phyloP scores from a whole-genome alignment of 2,329 filamentous ascomycete species.

The Colletotrichum simmondsii region DNA sequence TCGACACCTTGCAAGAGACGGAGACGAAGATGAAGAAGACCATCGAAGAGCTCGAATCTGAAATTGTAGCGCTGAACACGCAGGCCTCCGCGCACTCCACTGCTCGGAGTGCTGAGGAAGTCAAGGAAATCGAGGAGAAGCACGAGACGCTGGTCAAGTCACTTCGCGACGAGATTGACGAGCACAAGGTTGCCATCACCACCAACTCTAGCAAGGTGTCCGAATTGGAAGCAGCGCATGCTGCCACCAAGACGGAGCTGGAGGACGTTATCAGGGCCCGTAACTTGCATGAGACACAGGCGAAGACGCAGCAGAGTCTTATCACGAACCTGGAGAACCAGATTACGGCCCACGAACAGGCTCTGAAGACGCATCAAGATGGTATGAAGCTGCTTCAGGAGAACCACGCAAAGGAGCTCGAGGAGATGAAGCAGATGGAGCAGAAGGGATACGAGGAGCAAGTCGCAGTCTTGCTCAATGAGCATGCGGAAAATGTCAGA shows the following conservation, averaged over 20 bases:
- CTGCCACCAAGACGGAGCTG: conserved; percentile 73
- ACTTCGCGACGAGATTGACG: conserved; percentile 80
- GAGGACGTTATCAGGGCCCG: conserved; percentile 72
- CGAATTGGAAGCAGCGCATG: conserved; percentile 79
- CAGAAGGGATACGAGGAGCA: conserved; percentile 68
- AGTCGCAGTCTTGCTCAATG: conserved; percentile 67
- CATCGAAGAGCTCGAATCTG: conserved; percentile 77
- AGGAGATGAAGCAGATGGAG: conserved; percentile 59
- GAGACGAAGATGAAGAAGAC: conserved; percentile 79
- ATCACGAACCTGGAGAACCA: conserved; percentile 66
- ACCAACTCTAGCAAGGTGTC: conserved; percentile 76
- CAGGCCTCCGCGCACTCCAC: conserved; percentile 56
- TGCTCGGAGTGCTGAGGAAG: conserved; percentile 52
- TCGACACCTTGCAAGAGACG: conserved; percentile 77
- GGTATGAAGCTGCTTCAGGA: conserved; percentile 60
- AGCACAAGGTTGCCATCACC: conserved; percentile 80
- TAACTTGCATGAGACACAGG: conserved; percentile 59
- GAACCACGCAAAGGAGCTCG: conserved; percentile 61
- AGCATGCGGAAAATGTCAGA: conserved; percentile 67
- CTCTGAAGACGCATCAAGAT: conserved; percentile 65
- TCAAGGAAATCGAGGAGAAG: conserved; percentile 60
- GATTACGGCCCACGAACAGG: conserved; percentile 68
- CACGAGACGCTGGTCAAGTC: conserved; percentile 70
- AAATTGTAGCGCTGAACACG: conserved; percentile 64
- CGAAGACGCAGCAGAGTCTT: conserved; percentile 57